A percentile compares a stretch with the other conserved stretches of the same genome.
Conservation (phyloP, 1,284 basidiomycete genomes). For the Cutaneotrichosporon sp. region DNA sequence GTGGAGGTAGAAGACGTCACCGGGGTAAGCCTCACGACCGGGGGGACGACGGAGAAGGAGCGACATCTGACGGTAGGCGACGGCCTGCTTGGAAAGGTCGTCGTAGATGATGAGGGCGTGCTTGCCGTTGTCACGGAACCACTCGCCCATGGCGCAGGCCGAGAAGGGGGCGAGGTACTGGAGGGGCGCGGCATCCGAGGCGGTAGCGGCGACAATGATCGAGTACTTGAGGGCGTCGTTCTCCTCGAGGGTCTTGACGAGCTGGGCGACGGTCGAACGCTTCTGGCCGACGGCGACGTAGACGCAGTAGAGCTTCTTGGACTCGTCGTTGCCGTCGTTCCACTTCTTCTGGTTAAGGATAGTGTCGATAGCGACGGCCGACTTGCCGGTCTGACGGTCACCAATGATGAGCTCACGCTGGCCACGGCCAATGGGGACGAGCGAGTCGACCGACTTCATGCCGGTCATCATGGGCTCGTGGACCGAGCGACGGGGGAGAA, state of each 20-base stretch:
- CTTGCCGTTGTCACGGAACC: constrained; percentile 99
- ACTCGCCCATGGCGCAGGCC: constrained; percentile 99
- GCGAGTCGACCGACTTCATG: constrained; percentile 99
- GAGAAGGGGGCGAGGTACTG: constrained; percentile 99
- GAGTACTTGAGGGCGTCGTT: constrained; percentile 99
- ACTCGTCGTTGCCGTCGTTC: constrained; percentile 96
- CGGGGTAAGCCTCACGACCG: constrained; percentile 99
- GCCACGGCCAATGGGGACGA: constrained; percentile 99
- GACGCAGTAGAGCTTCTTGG: constrained; percentile 99
- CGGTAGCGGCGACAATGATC: constrained; percentile 97
- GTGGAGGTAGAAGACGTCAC: constrained; percentile 99
- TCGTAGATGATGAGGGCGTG: constrained; percentile 97
- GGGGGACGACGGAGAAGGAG: constrained; percentile 98
- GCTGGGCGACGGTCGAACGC: constrained; percentile 98
- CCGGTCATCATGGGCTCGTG: constrained; percentile 99
- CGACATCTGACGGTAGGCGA: constrained; percentile 99
- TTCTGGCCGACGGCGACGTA: constrained; percentile 99
- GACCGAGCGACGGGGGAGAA: constrained; percentile 97
- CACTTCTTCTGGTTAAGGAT: constrained; percentile 99
- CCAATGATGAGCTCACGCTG: constrained; percentile 99
- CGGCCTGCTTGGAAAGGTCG: constrained; percentile 99
- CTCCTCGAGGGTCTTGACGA: constrained; percentile 98
- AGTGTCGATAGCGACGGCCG: constrained; percentile 95
- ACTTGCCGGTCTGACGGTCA: constrained; percentile 98
- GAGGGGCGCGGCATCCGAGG: constrained; percentile 96